Conservation (phyloP, 345 rosid species). For the Pseudoturritis turrita region DNA sequence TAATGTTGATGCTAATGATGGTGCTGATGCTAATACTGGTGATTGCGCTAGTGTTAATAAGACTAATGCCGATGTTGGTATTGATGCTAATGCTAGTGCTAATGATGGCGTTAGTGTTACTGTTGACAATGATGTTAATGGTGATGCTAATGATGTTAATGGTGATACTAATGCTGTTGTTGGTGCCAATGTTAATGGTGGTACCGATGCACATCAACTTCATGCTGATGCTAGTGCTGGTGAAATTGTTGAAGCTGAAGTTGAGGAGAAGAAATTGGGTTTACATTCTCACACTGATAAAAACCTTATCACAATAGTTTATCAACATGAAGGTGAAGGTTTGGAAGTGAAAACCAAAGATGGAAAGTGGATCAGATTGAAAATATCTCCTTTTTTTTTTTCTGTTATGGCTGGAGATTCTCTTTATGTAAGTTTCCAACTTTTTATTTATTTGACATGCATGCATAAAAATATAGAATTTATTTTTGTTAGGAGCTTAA, state of each 20-base stretch:
- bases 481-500: neutral
- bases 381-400: constrained; percentile 42
- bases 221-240: neutral
- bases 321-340: constrained; percentile 52
- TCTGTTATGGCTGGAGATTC: constrained; percentile 49
- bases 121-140: too few species aligned
- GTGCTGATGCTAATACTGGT: too few species aligned
- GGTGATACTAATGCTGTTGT: neutral
- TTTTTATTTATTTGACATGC: neutral
- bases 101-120: too few species aligned
- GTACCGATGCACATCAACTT: neutral
- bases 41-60: neutral
- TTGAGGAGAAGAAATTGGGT: constrained; percentile 37
- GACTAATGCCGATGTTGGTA: neutral
- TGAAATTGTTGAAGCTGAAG: neutral
- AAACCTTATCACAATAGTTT: constrained; percentile 44
- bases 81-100: neutral
- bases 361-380: constrained; percentile 45
- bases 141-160: neutral
- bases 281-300: constrained; percentile 45
- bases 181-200: neutral
- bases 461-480: too few species aligned
- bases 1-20: neutral
- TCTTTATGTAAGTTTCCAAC: constrained; percentile 31
- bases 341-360: constrained; percentile 42